A percentile compares a stretch with the other conserved stretches of the same genome.
These are phyloP conservation scores for Aspergillus saccharolyticus DNA, from an alignment of 495 filamentous ascomycete species.

Conservation along the genomic window DNA sequence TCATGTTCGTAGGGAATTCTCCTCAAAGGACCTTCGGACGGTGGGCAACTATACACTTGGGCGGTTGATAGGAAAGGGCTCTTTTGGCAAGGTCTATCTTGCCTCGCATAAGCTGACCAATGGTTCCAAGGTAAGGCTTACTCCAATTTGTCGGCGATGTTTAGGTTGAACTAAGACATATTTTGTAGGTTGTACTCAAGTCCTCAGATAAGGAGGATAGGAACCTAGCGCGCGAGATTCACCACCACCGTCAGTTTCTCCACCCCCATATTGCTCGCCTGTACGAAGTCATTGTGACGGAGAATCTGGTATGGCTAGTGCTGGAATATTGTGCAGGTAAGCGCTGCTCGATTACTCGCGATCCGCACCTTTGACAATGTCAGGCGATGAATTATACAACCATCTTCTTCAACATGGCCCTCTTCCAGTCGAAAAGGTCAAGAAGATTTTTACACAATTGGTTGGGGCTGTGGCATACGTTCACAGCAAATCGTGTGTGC, in stretches of 20 bases:
- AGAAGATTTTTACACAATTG: conserved; percentile 92
- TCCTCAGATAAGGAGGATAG: conserved; percentile 93
- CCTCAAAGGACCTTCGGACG: conserved; percentile 78
- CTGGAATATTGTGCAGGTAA: conserved; percentile 94
- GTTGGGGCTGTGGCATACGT: conserved; percentile 95
- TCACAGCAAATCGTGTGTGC: conserved; percentile 91
- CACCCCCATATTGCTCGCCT: conserved; percentile 95
- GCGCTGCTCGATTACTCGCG: conserved; percentile 13
- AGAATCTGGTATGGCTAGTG: conserved; percentile 90
- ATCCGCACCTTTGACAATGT: conserved; percentile 15
- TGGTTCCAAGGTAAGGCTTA: conserved; percentile 79
- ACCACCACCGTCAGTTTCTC: conserved; percentile 95
- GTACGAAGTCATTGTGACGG: conserved; percentile 97
- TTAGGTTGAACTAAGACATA: not conserved
- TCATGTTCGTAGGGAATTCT: conserved; percentile 69
- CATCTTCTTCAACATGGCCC: conserved; percentile 84
- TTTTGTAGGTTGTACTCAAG: conserved; percentile 83
- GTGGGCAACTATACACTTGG: conserved; percentile 95
- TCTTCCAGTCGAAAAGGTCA: conserved; percentile 80
- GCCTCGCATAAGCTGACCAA: conserved; percentile 97
- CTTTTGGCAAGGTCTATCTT: conserved; percentile 97
- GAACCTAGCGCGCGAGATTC: conserved; percentile 94
- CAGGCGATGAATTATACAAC: conserved; percentile 96
- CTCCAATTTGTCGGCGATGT: not conserved
- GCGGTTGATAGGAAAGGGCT: conserved; percentile 90